These are phyloP conservation scores for Nakataea oryzae DNA, from an alignment of 2,329 filamentous ascomycete genomes.

Conservation along the genomic window DNA sequence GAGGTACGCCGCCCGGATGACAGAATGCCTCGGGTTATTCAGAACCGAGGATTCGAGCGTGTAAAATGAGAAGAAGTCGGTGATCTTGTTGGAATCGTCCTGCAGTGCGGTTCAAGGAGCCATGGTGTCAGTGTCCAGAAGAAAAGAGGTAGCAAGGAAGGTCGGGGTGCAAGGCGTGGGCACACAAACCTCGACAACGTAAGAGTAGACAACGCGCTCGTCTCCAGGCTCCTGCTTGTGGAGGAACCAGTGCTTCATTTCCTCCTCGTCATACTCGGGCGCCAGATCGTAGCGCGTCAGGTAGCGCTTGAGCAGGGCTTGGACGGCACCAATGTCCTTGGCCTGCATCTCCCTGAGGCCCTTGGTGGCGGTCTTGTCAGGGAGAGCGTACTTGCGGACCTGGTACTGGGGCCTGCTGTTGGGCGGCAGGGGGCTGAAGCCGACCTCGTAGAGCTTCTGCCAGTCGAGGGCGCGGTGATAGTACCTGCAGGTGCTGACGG, in stretches of 20 bases:
- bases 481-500: conserved; percentile 88
- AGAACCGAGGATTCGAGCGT: conserved; percentile 89
- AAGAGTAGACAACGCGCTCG: conserved; percentile 87
- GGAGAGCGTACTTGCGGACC: conserved; percentile 75
- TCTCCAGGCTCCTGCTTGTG: conserved; percentile 51
- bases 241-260: conserved; percentile 81
- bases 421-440: conserved; percentile 79
- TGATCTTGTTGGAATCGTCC: conserved; percentile 66
- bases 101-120: conserved; percentile 11
- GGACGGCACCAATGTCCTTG: conserved; percentile 68
- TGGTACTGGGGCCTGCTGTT: conserved; percentile 80
- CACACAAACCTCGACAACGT: conserved; percentile 65
- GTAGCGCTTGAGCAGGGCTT: conserved; percentile 66
- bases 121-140: not conserved
- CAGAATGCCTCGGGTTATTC: conserved; percentile 64
- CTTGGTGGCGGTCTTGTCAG: conserved; percentile 58
- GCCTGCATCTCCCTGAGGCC: conserved; percentile 73
- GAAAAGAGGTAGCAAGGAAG: not conserved
- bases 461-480: conserved; percentile 91
- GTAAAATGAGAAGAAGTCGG: conserved; percentile 97
- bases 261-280: conserved; percentile 68
- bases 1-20: conserved; percentile 83
- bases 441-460: conserved; percentile 90
- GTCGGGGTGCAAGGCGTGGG: not conserved
- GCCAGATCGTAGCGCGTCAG: conserved; percentile 72